Base-by-base conservation (phyloP, 805 yeast species). In the Brettanomyces anomalus region DNA sequence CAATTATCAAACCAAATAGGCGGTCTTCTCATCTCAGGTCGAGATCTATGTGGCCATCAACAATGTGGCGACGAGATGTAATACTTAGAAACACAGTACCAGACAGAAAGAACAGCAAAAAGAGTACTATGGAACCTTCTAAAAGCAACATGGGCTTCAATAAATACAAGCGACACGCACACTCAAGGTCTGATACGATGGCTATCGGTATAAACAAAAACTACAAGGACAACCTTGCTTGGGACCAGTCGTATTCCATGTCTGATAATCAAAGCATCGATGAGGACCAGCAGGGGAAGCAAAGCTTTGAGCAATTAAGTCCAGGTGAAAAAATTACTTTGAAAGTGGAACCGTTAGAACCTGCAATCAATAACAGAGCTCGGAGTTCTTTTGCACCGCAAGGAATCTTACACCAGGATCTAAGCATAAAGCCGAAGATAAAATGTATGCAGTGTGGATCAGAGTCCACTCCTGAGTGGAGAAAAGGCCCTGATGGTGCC, bases 401-500 rank as follows among this genome's bases (percentile, higher is more conserved):
- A 33, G 68, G 67, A 2, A 56, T 57, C 4, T 44, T 66, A 15
- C 65, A 64, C 31, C 61, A 60, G 33, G 70, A 63, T 18, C 51
- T 66, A 17, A 60, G 68, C 38, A 42, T 55, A 13, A 57, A 52
- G 41, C 54, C 57, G 5, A 57, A 56, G 35, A 46, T 54, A 5
- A 48, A 58, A 7, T 83, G 90, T 53, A 55, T 65, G 31, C 95
- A 87, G 51, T 88, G 96, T 64, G 80, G 81, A 0, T 76, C 81
- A 2, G 68, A 68, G 24, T 77, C 76, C 38, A 85, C 95, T 0
- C 96, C 96, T 0, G 96, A 89, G 60, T 88, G 97, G 97, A 71
- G 97, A 56, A 70, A 82, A 47, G 97, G 96, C 0, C 96, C 96
- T 1, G 73, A 76, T 44, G 95, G 95, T 0, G 76, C 80, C 4